phyloP scores from a whole-genome alignment of 768 basidiomycete genomes.

The Suillus discolor region DNA sequence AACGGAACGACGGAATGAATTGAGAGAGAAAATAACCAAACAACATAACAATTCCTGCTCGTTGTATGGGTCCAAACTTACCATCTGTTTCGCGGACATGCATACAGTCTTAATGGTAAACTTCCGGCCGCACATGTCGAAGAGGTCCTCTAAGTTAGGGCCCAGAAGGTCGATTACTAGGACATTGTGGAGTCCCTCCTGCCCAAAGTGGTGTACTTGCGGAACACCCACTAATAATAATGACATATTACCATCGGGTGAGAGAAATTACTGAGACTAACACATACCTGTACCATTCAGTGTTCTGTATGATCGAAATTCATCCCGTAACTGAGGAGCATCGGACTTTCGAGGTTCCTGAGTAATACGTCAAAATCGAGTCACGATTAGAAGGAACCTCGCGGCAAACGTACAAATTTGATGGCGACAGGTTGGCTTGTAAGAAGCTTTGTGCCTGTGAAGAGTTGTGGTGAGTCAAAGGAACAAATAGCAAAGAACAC shows the following conservation, averaged over 20 bases:
- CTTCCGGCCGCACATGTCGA: conserved; percentile 99
- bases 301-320: conserved; percentile 97
- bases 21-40: conserved; percentile 1
- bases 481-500: conserved; percentile 5
- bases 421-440: conserved; percentile 90
- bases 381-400: conserved; percentile 1
- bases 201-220: conserved; percentile 98
- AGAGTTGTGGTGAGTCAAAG: conserved; percentile 19
- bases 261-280: conserved; percentile 14
- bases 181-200: conserved; percentile 97
- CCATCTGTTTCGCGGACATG: conserved; percentile 99
- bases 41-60: background rate
- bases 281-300: conserved; percentile 84
- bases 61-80: conserved; percentile 38
- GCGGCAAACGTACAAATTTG: conserved; percentile 78
- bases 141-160: conserved; percentile 97
- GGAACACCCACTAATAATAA: conserved; percentile 83
- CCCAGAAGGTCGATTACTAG: conserved; percentile 93
- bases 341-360: conserved; percentile 97
- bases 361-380: conserved; percentile 15
- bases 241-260: conserved; percentile 13
- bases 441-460: conserved; percentile 79
- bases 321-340: conserved; percentile 95
- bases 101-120: conserved; percentile 98
- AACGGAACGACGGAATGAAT: conserved; percentile 13